Evolutionary conservation across 2,329 filamentous ascomycete species (phyloP).

Genomic region (Epichloe amarillans): DNA sequence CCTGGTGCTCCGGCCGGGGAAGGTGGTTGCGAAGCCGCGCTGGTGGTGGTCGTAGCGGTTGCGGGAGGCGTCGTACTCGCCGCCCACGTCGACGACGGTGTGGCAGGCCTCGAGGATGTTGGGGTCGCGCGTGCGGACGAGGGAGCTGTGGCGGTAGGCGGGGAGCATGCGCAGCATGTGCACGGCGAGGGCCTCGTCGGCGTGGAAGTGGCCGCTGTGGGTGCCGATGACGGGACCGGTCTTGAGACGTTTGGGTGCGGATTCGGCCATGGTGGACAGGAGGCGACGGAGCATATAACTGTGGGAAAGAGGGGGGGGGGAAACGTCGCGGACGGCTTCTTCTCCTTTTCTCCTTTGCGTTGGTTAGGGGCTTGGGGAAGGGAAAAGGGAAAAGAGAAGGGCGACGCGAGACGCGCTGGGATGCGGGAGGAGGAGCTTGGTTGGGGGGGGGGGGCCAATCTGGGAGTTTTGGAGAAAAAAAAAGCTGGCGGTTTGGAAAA

Average conservation of each 20-base stretch:
- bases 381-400: not conserved
- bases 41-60: conserved; percentile 97
- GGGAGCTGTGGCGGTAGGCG: conserved; percentile 56
- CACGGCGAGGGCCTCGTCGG: conserved; percentile 92
- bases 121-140: conserved; percentile 82
- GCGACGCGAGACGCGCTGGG: not conserved
- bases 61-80: conserved; percentile 65
- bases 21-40: conserved; percentile 73
- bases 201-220: conserved; percentile 97
- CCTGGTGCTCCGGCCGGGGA: conserved; percentile 74
- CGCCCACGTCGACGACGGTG: conserved; percentile 95
- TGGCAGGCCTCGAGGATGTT: conserved; percentile 67
- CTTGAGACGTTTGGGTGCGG: conserved; percentile 72
- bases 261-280: conserved; percentile 37
- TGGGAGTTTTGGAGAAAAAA: no score
- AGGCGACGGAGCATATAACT: conserved; percentile 20
- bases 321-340: no score
- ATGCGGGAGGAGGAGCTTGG: not conserved
- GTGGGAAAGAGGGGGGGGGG: not conserved
- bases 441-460: no score
- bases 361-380: not conserved
- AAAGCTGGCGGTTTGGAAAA: not conserved
- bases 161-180: conserved; percentile 89
- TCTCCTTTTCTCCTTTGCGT: not conserved
- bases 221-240: conserved; percentile 60